A percentile compares a stretch with the other conserved stretches of the same genome.
These are phyloP conservation scores for Eucalyptus guilfoylei DNA, from an alignment of 345 rosid genomes.

Conservation along the genomic window DNA sequence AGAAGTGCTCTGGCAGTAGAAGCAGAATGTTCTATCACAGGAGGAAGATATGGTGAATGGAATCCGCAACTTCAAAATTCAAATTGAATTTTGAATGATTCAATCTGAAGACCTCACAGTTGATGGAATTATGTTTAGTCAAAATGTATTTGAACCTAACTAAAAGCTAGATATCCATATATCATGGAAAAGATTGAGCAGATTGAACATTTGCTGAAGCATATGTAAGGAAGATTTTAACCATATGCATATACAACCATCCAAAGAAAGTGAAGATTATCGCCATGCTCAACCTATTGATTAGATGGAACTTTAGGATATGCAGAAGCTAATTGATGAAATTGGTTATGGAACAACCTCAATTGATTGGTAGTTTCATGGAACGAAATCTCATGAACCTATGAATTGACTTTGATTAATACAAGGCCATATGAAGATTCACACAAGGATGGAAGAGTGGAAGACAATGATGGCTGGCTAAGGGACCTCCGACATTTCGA, in stretches of 20 bases:
- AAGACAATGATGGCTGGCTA: neutral
- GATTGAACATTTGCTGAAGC: neutral
- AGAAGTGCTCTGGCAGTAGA: neutral
- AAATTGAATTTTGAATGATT: neutral
- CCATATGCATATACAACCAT: neutral
- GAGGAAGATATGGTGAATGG: neutral
- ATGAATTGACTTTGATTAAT: neutral
- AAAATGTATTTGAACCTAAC: neutral
- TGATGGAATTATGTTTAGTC: neutral
- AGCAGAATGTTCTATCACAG: neutral
- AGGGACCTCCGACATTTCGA: too few species aligned
- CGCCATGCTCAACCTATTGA: neutral
- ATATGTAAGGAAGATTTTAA: neutral
- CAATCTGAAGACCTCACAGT: neutral
- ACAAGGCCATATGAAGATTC: neutral
- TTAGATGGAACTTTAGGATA: neutral
- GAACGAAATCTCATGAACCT: neutral
- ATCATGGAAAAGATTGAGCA: neutral
- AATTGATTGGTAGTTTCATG: neutral
- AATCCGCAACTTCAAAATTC: neutral
- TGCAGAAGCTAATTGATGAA: neutral
- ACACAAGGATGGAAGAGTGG: neutral
- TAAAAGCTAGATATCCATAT: neutral
- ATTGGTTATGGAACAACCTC: neutral
- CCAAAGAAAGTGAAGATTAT: neutral